Base-by-base conservation (phyloP, 2,329 filamentous ascomycete species). In the Aaosphaeria arxii region DNA sequence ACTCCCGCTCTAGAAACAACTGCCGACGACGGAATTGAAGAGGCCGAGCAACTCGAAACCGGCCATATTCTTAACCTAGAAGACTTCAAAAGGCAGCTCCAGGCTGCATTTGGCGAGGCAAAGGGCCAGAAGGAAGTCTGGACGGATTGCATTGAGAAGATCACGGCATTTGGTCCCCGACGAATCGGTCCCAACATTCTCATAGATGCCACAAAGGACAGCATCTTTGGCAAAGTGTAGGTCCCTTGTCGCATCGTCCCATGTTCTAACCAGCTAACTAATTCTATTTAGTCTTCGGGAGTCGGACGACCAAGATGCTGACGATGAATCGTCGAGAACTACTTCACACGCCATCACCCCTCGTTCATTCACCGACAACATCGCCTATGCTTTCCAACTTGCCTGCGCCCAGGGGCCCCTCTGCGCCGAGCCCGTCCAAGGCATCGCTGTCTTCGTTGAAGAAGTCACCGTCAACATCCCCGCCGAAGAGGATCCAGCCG, bases 381-480 rank as follows among this genome's bases (percentile, higher is more conserved):
- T 97, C 54, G 79, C 84, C 6, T 91, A 99, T 67, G 91, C 89
- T 42, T 99, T 99, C 78, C 94, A 99, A 69, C 85, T 97, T 11
- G 88, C 90, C 36, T 95, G 87, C 1, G 82, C 85, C 24, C 90
- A 95, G 71, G 94, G 94, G 0, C 91, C 94, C 0, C 81, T 97
- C 44, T 97, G 94, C 71, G 82, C 89, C 60, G 94, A 99, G 67
- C 92, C 94, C 0, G 85, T 96, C 42, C 92, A 96, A 73, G 94
- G 94, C 43, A 81, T 96, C 28, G 94, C 91, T 38, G 88, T 97
- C 42, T 88, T 95, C 68, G 77, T 99, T 43, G 91, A 99, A 70
- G 85, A 90, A 42, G 76, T 96, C 30, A 74, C 77, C 4, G 76
- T 95, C 32, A 74, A 78, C 46, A 75, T 82, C 4, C 72, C 77